Evolutionary conservation across 495 filamentous ascomycete species (phyloP).

Genomic region (Niebla homalea): DNA sequence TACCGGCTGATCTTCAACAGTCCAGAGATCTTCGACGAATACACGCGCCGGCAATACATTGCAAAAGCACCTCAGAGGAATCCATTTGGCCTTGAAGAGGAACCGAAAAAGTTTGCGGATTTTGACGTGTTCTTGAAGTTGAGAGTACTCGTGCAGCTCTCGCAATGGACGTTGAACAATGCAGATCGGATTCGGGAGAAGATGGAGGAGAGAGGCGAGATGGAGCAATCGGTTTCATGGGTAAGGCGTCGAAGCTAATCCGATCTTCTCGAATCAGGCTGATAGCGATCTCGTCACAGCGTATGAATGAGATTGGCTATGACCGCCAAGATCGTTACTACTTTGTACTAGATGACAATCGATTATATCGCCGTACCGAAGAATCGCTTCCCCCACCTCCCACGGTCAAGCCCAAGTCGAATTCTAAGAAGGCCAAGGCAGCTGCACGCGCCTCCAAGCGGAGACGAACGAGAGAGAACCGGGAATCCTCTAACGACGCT

Average conservation of each 20-base stretch:
- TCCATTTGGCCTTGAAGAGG: conserved; percentile 73
- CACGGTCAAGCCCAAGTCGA: conserved; percentile 55
- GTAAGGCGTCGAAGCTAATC: conserved; percentile 33
- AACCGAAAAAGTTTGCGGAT: conserved; percentile 55
- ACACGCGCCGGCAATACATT: conserved; percentile 78
- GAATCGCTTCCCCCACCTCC: conserved; percentile 43
- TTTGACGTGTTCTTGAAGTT: conserved; percentile 82
- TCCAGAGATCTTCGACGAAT: conserved; percentile 83
- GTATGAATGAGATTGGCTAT: conserved; percentile 84
- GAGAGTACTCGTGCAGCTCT: conserved; percentile 77
- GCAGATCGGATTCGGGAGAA: conserved; percentile 74
- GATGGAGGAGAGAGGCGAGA: conserved; percentile 70
- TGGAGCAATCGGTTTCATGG: conserved; percentile 64
- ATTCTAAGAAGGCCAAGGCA: conserved; percentile 59
- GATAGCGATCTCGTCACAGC: conserved; percentile 33
- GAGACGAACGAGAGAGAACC: conserved; percentile 43
- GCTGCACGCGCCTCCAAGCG: conserved; percentile 59
- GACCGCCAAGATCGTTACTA: conserved; percentile 74
- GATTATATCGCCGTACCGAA: conserved; percentile 75
- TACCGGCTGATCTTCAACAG: conserved; percentile 29
- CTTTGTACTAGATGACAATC: conserved; percentile 86
- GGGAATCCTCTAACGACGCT: conserved; percentile 42
- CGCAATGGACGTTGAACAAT: conserved; percentile 79
- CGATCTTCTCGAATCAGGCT: not conserved
- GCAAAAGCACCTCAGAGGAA: conserved; percentile 68